These are phyloP conservation scores for Cicer yamashitae DNA, from an alignment of 306 rosid genomes.

Conservation along the genomic window DNA sequence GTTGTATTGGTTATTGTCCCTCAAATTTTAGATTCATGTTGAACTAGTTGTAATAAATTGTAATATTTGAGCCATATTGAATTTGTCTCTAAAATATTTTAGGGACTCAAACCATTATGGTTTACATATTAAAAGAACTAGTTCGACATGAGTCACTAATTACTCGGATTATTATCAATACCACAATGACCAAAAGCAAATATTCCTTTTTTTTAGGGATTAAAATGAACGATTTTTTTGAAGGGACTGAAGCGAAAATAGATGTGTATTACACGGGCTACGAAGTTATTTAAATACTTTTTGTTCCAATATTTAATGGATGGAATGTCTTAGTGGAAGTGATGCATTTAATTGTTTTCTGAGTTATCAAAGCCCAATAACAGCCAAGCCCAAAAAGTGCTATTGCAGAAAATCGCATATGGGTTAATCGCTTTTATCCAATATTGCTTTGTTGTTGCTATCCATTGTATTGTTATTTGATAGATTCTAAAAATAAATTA, in stretches of 20 bases:
- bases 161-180: neutral
- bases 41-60: neutral
- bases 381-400: too few species aligned
- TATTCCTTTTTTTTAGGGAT: neutral
- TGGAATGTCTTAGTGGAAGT: neutral
- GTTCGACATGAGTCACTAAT: neutral
- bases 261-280: neutral
- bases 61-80: neutral
- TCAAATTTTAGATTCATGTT: neutral
- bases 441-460: slow-evolving; percentile 20
- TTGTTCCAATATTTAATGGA: slow-evolving; percentile 15
- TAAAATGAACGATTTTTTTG: neutral
- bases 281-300: neutral
- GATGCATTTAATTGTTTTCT: neutral
- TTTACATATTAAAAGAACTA: neutral
- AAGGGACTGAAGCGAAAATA: neutral
- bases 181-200: neutral
- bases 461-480: neutral
- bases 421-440: neutral
- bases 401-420: too few species aligned
- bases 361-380: neutral
- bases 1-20: neutral
- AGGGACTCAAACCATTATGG: neutral
- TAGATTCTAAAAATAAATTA: slow-evolving; percentile 11
- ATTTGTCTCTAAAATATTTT: neutral